phyloP scores from a whole-genome alignment of 2,329 filamentous ascomycete species.

The Aspergillus udagawae region DNA sequence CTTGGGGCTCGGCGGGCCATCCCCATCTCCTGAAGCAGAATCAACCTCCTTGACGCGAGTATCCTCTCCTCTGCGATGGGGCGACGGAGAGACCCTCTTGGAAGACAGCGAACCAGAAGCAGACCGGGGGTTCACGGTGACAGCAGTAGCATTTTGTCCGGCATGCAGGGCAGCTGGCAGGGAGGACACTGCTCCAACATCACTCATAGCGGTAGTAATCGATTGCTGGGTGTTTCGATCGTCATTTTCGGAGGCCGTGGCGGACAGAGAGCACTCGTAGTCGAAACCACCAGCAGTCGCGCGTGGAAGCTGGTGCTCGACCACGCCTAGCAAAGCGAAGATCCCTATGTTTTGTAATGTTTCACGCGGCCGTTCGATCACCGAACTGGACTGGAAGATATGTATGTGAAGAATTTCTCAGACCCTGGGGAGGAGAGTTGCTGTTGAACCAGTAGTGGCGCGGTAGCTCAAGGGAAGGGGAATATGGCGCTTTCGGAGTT shows the following conservation, averaged over 20 bases:
- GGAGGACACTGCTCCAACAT: slow-evolving; percentile 40
- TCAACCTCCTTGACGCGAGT: slow-evolving; percentile 23
- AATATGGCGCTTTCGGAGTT: not conserved
- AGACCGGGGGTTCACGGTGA: slow-evolving; percentile 27
- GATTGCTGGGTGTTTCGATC: slow-evolving; percentile 36
- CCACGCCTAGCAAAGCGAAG: slow-evolving; percentile 15
- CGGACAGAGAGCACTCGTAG: slow-evolving; percentile 25
- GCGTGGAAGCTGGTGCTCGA: slow-evolving; percentile 32
- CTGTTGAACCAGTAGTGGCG: not conserved
- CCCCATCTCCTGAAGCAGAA: slow-evolving; percentile 25
- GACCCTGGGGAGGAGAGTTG: not conserved
- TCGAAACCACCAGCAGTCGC: slow-evolving; percentile 31
- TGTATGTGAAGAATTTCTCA: not conserved
- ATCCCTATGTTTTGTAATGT: not conserved
- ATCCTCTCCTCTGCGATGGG: slow-evolving; percentile 17
- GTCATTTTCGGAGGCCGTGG: slow-evolving; percentile 44
- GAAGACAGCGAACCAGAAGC: slow-evolving; percentile 22
- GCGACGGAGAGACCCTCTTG: slow-evolving; percentile 16
- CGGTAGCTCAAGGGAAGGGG: not conserved
- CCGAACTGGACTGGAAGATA: not conserved
- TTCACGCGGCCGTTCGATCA: not conserved
- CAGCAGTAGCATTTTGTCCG: slow-evolving; percentile 29
- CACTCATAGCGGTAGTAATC: slow-evolving; percentile 46
- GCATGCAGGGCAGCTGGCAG: slow-evolving; percentile 36
- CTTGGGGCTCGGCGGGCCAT: slow-evolving; percentile 36